These are phyloP conservation scores for Vaccinium myrtillus DNA, from an alignment of 148 eudicot species.

Conservation along the genomic window DNA sequence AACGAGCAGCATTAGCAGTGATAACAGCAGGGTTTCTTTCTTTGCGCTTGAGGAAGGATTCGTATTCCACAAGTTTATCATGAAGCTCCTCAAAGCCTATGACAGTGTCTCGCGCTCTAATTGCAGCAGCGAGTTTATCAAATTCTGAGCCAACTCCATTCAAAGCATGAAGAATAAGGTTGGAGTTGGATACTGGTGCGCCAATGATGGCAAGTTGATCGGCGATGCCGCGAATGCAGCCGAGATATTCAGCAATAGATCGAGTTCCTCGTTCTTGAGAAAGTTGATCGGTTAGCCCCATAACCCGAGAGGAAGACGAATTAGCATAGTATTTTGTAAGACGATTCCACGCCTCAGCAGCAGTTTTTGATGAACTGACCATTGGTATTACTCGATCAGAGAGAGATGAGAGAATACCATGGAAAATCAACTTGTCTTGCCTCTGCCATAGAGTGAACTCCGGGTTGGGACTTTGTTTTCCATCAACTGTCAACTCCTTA, in stretches of 20 bases:
- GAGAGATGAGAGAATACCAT: conserved; percentile 11
- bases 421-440: not conserved
- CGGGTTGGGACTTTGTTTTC: not conserved
- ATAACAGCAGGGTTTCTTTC: not conserved
- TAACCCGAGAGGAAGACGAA: not conserved
- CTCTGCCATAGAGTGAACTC: not conserved
- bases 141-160: not conserved
- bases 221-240: not conserved
- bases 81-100: not conserved
- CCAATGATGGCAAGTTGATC: conserved; percentile 13
- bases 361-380: not conserved
- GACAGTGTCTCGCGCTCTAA: not conserved
- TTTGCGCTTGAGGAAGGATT: not conserved
- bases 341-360: not conserved
- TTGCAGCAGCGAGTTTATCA: not conserved
- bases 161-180: not conserved
- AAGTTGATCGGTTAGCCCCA: conserved; percentile 11
- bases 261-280: not conserved
- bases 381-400: not conserved
- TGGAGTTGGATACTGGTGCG: not conserved
- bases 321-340: conserved; percentile 17
- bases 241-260: not conserved
- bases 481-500: not conserved
- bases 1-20: not conserved
- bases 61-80: not conserved